Base-by-base conservation (phyloP, 768 basidiomycete genomes). In the Ramaria rubella region DNA sequence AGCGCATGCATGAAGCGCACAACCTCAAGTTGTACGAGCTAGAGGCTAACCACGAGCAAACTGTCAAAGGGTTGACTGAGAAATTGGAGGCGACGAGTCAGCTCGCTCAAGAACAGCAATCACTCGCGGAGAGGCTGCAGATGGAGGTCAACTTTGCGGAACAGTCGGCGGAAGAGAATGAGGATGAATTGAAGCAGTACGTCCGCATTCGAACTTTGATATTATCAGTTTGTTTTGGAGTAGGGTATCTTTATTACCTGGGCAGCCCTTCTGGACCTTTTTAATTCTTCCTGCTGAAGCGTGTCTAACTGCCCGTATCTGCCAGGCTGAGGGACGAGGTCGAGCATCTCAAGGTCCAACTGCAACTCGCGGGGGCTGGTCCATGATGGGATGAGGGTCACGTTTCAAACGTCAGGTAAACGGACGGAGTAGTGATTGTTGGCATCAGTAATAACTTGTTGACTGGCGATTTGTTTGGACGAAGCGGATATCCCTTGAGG, bases 131-230 rank as follows among this genome's bases (percentile, higher is more conserved):
- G 5, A 77, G 85, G 59, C 90, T 89, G 69, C 76, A 77, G 57
- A 85, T 92, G 87, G 90, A 92, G 71, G 85, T 91, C 45, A 77
- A 81, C 61, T 87, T 84, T 69, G 76, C 89, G 55, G 88, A 89
- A 65, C 80, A 83, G 66, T 87, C 90, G 24, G 81, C 86, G 65
- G 87, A 90, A 40, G 90, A 92, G 62, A 81, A 64, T 59, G 77
- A 83, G 62, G 86, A 88, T 64, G 79, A 82, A 58, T 83, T 90
- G 56, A 83, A 83, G 65, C 81, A 85, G 89, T 91, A 86, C 73
- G 86, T 82, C 65, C 43, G 45, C 43, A 46, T 56, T 56, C 55
- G 55, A 46, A 48, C 44, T 56, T 56, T 56, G 31, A 45, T 56
- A 31, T 46, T 56, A 33, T 49, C 45, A 33, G 44, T 40, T 30